Percentiles rank a stretch among this genome's conserved stretches.
These are phyloP conservation scores for Hypoxylon sp. DNA, from an alignment of 2,329 filamentous ascomycete genomes.

Conservation along the genomic window DNA sequence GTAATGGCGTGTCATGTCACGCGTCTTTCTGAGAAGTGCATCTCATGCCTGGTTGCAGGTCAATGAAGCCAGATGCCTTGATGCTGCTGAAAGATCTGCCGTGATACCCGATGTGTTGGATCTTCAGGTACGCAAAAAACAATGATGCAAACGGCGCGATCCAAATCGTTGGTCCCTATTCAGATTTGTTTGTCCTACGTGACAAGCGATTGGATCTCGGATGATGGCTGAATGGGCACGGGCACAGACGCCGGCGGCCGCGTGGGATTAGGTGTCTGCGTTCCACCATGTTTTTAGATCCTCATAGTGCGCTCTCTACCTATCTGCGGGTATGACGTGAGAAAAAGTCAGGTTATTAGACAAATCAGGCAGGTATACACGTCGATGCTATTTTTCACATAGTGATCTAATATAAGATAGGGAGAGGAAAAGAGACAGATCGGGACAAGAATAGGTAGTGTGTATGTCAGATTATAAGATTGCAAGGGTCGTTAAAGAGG, in stretches of 20 bases:
- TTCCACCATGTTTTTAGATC: slow-evolving; percentile 22
- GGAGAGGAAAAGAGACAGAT: slow-evolving; percentile 10
- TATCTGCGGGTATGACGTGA: slow-evolving; percentile 20
- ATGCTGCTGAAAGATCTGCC: slow-evolving; percentile 49
- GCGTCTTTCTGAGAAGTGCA: slow-evolving; percentile 25
- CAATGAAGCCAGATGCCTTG: slow-evolving; percentile 45
- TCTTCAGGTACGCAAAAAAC: slow-evolving; percentile 41
- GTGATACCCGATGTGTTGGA: slow-evolving; percentile 51
- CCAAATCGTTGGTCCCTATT: slow-evolving; percentile 46
- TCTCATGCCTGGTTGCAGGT: slow-evolving; percentile 40
- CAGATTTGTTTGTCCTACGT: slow-evolving; percentile 48
- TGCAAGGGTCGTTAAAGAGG: not conserved
- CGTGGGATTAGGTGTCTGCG: slow-evolving; percentile 20
- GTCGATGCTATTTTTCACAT: slow-evolving; percentile 25
- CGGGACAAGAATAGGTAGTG: slow-evolving; percentile 8
- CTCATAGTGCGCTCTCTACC: slow-evolving; percentile 18
- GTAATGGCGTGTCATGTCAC: slow-evolving; percentile 47
- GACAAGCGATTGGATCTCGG: slow-evolving; percentile 45
- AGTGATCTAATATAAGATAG: not conserved
- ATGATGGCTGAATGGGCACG: slow-evolving; percentile 30
- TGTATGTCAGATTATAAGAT: not conserved
- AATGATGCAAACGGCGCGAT: slow-evolving; percentile 51
- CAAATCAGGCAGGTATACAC: slow-evolving; percentile 33
- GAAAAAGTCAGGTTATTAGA: slow-evolving; percentile 15
- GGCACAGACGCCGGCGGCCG: slow-evolving; percentile 41